Evolutionary conservation across 768 basidiomycete species (phyloP), one percentile per base, ranked within the genome.

Genomic region (Nidularia pulvinata): DNA sequence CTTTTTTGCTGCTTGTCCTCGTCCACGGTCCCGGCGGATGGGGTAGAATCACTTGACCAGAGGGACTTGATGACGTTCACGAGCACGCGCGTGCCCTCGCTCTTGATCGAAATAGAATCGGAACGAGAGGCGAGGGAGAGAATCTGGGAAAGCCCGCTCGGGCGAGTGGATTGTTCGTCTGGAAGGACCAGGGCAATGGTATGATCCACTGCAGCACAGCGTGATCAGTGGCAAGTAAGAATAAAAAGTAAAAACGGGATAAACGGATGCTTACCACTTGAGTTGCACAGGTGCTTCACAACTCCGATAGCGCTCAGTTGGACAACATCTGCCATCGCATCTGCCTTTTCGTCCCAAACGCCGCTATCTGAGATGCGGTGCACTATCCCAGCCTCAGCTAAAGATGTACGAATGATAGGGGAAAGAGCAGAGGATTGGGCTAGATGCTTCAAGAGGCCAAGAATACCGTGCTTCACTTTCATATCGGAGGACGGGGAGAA

Each of bases 271-370:
- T 61, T 65, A 95, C 93, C 75, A 63, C 83, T 87, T 36, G 81
- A 81, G 58, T 81, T 85, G 64, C 91, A 94, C 51, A 98, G 77
- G 65, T 96, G 92, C 68, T 98, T 99, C 14, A 88, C 82, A 6
- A 93, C 80, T 1, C 93, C 93, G 49, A 98, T 89, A 0, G 91
- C 92, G 47, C 86, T 86, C 5, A 94, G 76, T 68, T 98, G 96
- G 1, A 98, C 85, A 22, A 91, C 81, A 51, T 93, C 89, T 5
- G 89, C 87, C 78, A 94, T 85, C 49, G 75, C 78, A 66, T 96
- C 92, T n/a, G 81, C 70, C 56, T 81, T 82, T 55, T 84, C 80
- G 45, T 80, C 80, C 84, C 85, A 96, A 14, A 91, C 78, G 4
- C 81, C 81, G 50, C 87, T 90, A 33, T 69, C 68, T 5, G 81